These are phyloP conservation scores for Prunus mongolica DNA, from an alignment of 306 rosid species.

Conservation along the genomic window DNA sequence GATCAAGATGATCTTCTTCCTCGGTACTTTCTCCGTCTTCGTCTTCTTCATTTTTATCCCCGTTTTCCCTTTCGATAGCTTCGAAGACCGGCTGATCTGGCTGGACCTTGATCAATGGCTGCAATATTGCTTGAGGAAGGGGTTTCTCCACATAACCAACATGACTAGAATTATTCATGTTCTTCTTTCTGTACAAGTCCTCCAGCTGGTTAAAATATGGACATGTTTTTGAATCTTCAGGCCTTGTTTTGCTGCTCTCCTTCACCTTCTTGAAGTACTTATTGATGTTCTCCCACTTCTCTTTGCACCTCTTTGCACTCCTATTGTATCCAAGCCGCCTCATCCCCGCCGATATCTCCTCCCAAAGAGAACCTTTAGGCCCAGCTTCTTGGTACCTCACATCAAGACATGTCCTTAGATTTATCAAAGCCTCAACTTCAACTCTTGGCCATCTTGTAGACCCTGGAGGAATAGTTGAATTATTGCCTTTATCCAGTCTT, in stretches of 20 bases:
- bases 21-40: constrained; percentile 43
- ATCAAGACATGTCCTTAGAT: constrained; percentile 54
- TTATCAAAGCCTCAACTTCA: constrained; percentile 68
- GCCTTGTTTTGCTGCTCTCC: constrained; percentile 60
- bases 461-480: background rate
- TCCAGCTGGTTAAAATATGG: constrained; percentile 79
- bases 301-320: constrained; percentile 86
- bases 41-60: background rate
- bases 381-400: constrained; percentile 65
- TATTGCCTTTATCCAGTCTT: constrained; percentile 12
- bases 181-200: constrained; percentile 59
- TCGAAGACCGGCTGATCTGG: constrained; percentile 57
- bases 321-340: constrained; percentile 59
- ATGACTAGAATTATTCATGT: background rate
- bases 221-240: constrained; percentile 78
- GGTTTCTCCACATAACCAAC: constrained; percentile 1
- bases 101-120: constrained; percentile 67
- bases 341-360: constrained; percentile 84
- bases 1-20: constrained; percentile 38
- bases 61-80: background rate
- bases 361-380: constrained; percentile 89
- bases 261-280: constrained; percentile 89
- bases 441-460: constrained; percentile 71
- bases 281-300: constrained; percentile 98
- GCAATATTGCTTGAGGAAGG: background rate